Evolutionary conservation across 2,329 filamentous ascomycete species (phyloP).

Genomic region (Pseudopithomyces maydicus): DNA sequence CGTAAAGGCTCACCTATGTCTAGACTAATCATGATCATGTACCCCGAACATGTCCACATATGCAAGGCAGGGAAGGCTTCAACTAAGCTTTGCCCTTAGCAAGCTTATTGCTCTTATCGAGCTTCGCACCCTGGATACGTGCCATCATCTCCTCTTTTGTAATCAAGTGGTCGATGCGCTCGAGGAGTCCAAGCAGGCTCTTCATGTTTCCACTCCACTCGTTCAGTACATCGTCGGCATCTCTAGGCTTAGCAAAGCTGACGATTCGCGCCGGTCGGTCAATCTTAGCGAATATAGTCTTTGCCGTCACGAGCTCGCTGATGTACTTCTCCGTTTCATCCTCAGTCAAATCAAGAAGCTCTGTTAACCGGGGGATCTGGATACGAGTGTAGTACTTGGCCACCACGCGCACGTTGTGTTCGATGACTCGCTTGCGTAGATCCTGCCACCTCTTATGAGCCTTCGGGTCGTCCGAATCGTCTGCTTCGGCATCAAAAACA

Average conservation of each 20-base stretch:
- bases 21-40: conserved; percentile 38
- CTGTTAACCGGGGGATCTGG: conserved; percentile 85
- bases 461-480: conserved; percentile 74
- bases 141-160: conserved; percentile 99
- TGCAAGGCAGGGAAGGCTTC: conserved; percentile 4
- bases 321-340: conserved; percentile 99
- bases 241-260: conserved; percentile 91
- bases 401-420: conserved; percentile 97
- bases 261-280: conserved; percentile 91
- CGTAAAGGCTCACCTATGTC: conserved; percentile 31
- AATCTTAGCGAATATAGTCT: conserved; percentile 98
- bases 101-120: conserved; percentile 47
- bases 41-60: conserved; percentile 6
- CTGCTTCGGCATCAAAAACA: conserved; percentile 75
- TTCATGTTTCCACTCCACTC: conserved; percentile 99
- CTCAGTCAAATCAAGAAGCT: conserved; percentile 88
- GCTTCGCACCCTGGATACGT: conserved; percentile 74
- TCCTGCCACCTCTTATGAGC: conserved; percentile 89
- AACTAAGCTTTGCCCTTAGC: conserved; percentile 43
- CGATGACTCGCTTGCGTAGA: conserved; percentile 95
- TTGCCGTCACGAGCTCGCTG: conserved; percentile 92
- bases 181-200: conserved; percentile 80
- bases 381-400: conserved; percentile 99
- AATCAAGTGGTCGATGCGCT: conserved; percentile 95
- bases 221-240: conserved; percentile 94